Evolutionary conservation across 1,139 yeast genomes (phyloP), one percentile per base, ranked within the genome.

Genomic region (Geotrichum restrictum): DNA sequence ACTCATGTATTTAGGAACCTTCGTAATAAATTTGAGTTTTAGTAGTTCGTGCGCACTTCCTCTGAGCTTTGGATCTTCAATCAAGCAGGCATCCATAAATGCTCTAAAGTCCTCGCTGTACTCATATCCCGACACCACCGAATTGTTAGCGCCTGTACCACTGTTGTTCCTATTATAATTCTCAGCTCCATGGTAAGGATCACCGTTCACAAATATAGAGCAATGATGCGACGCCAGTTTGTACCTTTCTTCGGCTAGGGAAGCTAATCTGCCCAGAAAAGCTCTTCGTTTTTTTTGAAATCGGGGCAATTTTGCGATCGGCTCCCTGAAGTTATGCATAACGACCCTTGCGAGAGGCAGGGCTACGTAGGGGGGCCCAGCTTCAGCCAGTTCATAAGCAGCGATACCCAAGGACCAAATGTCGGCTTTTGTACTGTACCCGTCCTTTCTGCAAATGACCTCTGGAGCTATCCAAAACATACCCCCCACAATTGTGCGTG

Each of bases 401-500:
- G 88, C 88, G 53, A 88, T 87, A 59, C 95, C 96, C 55, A 88
- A 72, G 1, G 95, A 86, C 96, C 96, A 88, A 40, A 88, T 82
- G 69, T 88, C 96, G 45, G 85, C 95, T 67, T 87, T 86, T 37
- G 93, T 89, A 3, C 93, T 94, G 67, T 88, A 88, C 57, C 86
- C 93, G 61, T 85, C 48, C 13, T 49, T 32, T 7, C 50, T 24
- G 27, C 37, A 19, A 42, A 54, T 51, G 1, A 93, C 95, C 64
- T 94, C 99, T 0, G 98, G 98, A 0, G 98, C 95, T 98, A 94
- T 94, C 94, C 98, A 93, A 67, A 91, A 93, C 31, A 98, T 98
- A 0, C 98, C 93, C 0, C 99, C 98, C 7, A 93, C 98, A 63
- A 95, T 93, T 0, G 98, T 93, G 62, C 86, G 84, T 59, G 96